Conservation (phyloP, 352 stramenopile species). For the Globisporangium perplexum region DNA sequence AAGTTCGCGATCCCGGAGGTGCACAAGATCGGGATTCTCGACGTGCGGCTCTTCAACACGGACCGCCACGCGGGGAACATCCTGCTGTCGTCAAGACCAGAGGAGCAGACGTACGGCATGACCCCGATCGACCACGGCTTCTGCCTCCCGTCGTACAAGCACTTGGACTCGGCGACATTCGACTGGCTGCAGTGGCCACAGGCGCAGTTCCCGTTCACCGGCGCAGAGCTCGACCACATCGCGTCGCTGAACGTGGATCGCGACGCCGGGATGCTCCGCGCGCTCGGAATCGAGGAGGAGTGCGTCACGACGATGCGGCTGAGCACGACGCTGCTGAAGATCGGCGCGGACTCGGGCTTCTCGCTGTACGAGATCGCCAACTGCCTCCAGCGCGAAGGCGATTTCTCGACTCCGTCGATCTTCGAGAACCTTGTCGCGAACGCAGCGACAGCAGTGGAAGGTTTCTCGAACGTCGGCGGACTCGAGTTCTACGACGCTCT, state of each 20-base stretch:
- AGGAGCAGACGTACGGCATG: constrained; percentile 76
- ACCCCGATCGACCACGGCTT: constrained; percentile 89
- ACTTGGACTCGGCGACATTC: constrained; percentile 76
- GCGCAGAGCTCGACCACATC: constrained; percentile 71
- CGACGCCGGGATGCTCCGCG: constrained; percentile 57
- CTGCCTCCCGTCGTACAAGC: constrained; percentile 75
- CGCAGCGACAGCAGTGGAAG: constrained; percentile 15
- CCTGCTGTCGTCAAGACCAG: constrained; percentile 40
- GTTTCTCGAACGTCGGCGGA: constrained; percentile 25
- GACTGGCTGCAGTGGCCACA: constrained; percentile 88
- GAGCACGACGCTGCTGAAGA: constrained; percentile 68
- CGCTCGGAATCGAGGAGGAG: constrained; percentile 75
- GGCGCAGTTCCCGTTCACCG: constrained; percentile 83
- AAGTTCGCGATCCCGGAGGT: constrained; percentile 83
- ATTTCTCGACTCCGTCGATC: constrained; percentile 70
- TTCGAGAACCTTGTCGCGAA: constrained; percentile 65
- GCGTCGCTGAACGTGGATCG: constrained; percentile 46
- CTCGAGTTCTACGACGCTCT: constrained; percentile 44
- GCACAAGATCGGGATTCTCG: constrained; percentile 87
- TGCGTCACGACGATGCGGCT: constrained; percentile 80
- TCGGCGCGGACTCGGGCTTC: constrained; percentile 69
- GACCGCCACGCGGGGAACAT: constrained; percentile 88
- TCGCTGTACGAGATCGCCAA: constrained; percentile 83
- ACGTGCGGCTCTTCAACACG: constrained; percentile 87
- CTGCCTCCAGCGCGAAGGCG: constrained; percentile 73